Evolutionary conservation across 2,329 filamentous ascomycete genomes (phyloP).

Genomic region (Alternaria solani): DNA sequence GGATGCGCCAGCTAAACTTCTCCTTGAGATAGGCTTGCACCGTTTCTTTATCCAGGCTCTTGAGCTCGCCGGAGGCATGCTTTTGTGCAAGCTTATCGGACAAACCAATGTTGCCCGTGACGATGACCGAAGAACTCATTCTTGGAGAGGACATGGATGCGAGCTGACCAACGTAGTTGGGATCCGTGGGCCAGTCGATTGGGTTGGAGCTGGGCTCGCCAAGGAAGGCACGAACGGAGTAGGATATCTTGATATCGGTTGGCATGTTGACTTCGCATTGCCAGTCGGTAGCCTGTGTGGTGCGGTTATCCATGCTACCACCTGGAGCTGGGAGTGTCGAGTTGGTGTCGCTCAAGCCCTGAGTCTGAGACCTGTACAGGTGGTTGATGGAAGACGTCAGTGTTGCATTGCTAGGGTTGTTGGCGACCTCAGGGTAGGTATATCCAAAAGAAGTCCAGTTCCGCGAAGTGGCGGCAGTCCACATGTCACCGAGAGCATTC

Average conservation of each 20-base stretch:
- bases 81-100: constrained; percentile 47
- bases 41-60: constrained; percentile 28
- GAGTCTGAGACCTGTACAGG: constrained; percentile 37
- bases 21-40: constrained; percentile 38
- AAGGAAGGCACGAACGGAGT: constrained; percentile 44
- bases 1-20: constrained; percentile 45
- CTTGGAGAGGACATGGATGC: constrained; percentile 49
- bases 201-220: constrained; percentile 36
- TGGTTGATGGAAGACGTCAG: constrained; percentile 38
- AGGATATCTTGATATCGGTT: constrained; percentile 42
- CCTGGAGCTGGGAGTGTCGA: constrained; percentile 17
- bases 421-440: constrained; percentile 43
- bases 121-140: constrained; percentile 47
- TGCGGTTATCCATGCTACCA: constrained; percentile 11
- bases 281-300: constrained; percentile 38
- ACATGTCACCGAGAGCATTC: constrained; percentile 43
- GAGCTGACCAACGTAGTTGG: constrained; percentile 54
- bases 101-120: constrained; percentile 53
- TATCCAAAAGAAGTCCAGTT: constrained; percentile 46
- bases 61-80: constrained; percentile 34
- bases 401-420: constrained; percentile 37
- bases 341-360: constrained; percentile 35
- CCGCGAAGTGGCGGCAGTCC: constrained; percentile 36
- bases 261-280: constrained; percentile 44
- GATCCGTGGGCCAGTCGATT: constrained; percentile 47